These are phyloP conservation scores for Stevia rebaudiana DNA, from an alignment of 140 eudicot species.

Conservation along the genomic window DNA sequence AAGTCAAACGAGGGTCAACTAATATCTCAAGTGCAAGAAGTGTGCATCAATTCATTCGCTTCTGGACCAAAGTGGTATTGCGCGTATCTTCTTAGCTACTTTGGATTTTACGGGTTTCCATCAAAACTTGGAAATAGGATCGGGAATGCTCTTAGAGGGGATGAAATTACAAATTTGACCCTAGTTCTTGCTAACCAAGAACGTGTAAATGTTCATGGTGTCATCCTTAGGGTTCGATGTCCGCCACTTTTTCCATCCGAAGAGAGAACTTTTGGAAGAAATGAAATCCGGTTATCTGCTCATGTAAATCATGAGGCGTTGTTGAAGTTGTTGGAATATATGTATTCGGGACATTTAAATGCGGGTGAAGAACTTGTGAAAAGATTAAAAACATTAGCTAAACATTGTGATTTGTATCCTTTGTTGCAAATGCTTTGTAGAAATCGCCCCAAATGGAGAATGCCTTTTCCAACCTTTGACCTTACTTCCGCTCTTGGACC, in stretches of 20 bases:
- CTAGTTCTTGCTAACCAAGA: slow-evolving; percentile 50
- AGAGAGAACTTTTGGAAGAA: slow-evolving; percentile 18
- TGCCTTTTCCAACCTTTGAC: slow-evolving; percentile 52
- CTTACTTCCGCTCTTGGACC: slow-evolving; percentile 66
- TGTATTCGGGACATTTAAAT: slow-evolving; percentile 58
- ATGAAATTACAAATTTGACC: slow-evolving; percentile 51
- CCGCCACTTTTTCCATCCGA: slow-evolving; percentile 55
- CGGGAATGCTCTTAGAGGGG: slow-evolving; percentile 36
- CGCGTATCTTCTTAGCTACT: slow-evolving; percentile 55
- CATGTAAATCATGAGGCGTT: slow-evolving; percentile 60
- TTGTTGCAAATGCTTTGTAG: slow-evolving; percentile 48
- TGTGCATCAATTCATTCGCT: slow-evolving; percentile 41
- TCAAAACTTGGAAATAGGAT: slow-evolving; percentile 53
- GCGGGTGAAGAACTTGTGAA: slow-evolving; percentile 54
- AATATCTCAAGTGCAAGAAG: slow-evolving; percentile 34
- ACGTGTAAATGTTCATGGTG: slow-evolving; percentile 51
- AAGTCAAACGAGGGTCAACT: slow-evolving; percentile 38
- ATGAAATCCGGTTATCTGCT: slow-evolving; percentile 56
- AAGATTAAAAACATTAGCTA: slow-evolving; percentile 61
- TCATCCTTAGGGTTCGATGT: slow-evolving; percentile 62
- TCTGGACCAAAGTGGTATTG: slow-evolving; percentile 69
- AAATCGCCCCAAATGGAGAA: slow-evolving; percentile 66
- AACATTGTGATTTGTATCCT: slow-evolving; percentile 61
- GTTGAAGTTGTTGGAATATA: slow-evolving; percentile 59
- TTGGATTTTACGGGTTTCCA: slow-evolving; percentile 72